Percentiles rank a stretch among this genome's conserved stretches.
Conservation (phyloP, 371 early-diverging fungal species). For the Funneliformis caledonium region DNA sequence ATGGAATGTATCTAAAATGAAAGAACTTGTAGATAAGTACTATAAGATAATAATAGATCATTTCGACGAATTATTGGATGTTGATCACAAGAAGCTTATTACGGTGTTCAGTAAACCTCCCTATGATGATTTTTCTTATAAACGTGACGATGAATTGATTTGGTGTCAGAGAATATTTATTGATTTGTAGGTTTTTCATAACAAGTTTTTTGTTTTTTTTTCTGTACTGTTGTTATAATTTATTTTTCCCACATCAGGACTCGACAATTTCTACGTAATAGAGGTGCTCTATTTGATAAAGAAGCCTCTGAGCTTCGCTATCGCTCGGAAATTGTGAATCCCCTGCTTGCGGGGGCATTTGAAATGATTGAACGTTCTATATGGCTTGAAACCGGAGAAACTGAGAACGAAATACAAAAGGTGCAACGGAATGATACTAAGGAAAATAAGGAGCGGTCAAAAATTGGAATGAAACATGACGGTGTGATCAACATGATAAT, state of each 20-base stretch:
- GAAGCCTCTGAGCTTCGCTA: conserved; percentile 27
- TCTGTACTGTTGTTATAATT: conserved; percentile 30
- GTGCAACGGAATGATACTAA: conserved; percentile 34
- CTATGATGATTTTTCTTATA: too few species aligned
- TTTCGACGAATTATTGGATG: too few species aligned
- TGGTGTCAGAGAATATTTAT: conserved; percentile 35
- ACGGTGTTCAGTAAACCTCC: too few species aligned
- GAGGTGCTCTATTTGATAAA: conserved; percentile 28
- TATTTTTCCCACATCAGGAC: conserved; percentile 33
- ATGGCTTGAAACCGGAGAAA: conserved; percentile 35
- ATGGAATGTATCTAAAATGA: too few species aligned
- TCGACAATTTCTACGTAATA: conserved; percentile 30
- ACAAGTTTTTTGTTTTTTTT: too few species aligned
- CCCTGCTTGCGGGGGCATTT: conserved; percentile 18
- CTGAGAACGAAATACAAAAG: conserved; percentile 35
- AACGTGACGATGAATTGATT: conserved; percentile 30
- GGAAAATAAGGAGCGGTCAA: conserved; percentile 24
- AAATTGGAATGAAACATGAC: conserved; percentile 35
- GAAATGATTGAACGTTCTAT: conserved; percentile 31
- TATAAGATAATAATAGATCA: too few species aligned
- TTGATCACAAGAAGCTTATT: too few species aligned
- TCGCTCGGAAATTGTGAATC: conserved; percentile 19
- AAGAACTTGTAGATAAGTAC: too few species aligned
- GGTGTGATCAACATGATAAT: conserved; percentile 32
- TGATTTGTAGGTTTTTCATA: conserved; percentile 30